A percentile compares a stretch with the other conserved stretches of the same genome.
Conservation (phyloP, 768 basidiomycete genomes). For the Dacryopinax primogenitus region DNA sequence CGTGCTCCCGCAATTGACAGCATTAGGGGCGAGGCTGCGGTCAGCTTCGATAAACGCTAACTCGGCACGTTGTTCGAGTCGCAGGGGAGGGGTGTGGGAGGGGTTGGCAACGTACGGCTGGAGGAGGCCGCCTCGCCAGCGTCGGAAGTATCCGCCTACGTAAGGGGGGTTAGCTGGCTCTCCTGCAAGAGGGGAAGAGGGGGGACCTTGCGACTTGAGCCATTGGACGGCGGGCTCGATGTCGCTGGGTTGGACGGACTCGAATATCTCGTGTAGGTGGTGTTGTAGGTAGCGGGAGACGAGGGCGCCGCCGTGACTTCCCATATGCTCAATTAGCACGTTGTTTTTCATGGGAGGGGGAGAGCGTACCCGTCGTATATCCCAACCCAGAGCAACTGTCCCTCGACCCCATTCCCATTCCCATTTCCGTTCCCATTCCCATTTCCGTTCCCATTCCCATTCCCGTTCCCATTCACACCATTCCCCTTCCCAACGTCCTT, state of each 20-base stretch:
- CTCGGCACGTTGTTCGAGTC: background rate
- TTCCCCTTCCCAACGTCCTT: background rate
- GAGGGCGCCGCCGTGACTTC: conserved; percentile 82
- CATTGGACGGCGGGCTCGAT: conserved; percentile 66
- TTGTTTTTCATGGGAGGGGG: background rate
- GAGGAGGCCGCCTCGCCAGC: conserved; percentile 71
- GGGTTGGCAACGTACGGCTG: conserved; percentile 9
- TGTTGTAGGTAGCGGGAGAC: conserved; percentile 77
- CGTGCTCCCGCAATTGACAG: conserved; percentile 73
- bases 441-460: background rate
- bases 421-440: background rate
- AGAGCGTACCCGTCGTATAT: conserved; percentile 74
- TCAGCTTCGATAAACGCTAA: background rate
- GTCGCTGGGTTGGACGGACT: conserved; percentile 54
- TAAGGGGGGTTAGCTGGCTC: background rate
- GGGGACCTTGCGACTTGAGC: conserved; percentile 54
- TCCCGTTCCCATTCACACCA: too few species aligned
- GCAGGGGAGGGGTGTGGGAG: background rate
- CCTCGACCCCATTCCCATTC: conserved; percentile 40
- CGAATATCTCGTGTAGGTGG: conserved; percentile 73
- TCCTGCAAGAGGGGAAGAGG: background rate
- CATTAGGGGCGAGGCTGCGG: conserved; percentile 19
- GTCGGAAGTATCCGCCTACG: conserved; percentile 65
- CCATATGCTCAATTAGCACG: background rate
- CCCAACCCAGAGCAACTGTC: conserved; percentile 74